Evolutionary conservation across 352 stramenopile species (phyloP), one percentile per base, ranked within the genome.

Genomic region (Pythium biforme): DNA sequence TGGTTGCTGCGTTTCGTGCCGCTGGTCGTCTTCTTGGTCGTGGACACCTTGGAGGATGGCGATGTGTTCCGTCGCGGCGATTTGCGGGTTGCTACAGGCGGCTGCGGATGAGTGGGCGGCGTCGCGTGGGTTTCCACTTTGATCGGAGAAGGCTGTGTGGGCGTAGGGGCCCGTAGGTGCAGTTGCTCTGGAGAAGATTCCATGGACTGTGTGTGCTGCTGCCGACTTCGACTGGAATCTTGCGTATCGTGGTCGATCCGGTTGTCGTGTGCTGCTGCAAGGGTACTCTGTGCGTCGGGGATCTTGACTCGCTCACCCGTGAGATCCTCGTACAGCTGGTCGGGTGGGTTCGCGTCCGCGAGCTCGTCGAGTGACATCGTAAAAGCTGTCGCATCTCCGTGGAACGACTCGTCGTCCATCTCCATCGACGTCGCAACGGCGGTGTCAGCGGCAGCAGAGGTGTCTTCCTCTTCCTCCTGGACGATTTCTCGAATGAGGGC

Each of bases 11-110:
- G 49, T 22, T 58, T 8, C 65, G 70, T 3, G 66, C 70, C 33
- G 65, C 62, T 50, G 60, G 55, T 22, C 65, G 62, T 43, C 79
- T 79, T 49, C 51, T 57, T 34, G 55, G 41, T 37, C 25, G n/a
- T 52, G 0, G 52, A 26, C 11, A 25, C 27, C 10, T 53, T 65
- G 9, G 47, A 22, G 34, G 40, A 23, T 11, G 23, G 1, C 19
- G 25, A 12, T 19, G 25, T 15, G 31, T 15, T 51, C 41, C 59
- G 49, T 29, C 49, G 48, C 7, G 59, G 59, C 5, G 59, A 65
- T 45, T 65, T 65, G 39, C 49, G 59, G 7, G 27, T 52, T 5
- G 20, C 39, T 10, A 20, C 19, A 19, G 12, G 4, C 5, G 40
- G 41, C 26, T 19, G 37, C 2, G 8, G 12, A 6, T 10, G 37